Base-by-base conservation (phyloP, 2,329 filamentous ascomycete genomes). In the Arthrobotrys iridis region DNA sequence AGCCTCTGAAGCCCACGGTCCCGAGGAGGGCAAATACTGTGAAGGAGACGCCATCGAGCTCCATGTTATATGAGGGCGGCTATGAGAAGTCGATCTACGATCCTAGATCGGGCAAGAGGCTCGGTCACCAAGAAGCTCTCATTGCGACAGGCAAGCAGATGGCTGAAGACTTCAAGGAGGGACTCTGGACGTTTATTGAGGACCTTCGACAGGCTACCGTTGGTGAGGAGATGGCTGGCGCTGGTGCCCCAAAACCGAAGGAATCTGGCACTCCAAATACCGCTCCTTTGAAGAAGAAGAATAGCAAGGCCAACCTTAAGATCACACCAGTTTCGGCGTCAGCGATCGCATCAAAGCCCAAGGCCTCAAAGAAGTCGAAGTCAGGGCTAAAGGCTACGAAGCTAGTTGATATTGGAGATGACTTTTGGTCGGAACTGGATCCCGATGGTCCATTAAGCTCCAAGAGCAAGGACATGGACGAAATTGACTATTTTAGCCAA, bases 171-270 rank as follows among this genome's bases (percentile, higher is more conserved):
- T 89, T 99, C 82, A 92, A 90, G 81, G 88, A 95, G 59, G 94
- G 95, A 1, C 84, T 99, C 55, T 93, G 91, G 88, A 97, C 92
- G 0, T 99, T 99, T 82, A 89, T 97, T 73, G 95, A 98, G 81
- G 95, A 99, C 81, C 88, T 99, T 52, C 88, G 93, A 78, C 95
- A 98, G 82, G 96, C 94, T 11, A 97, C 95, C 0, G 93, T 99
- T 4, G 95, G 95, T 22, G 95, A 99, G 64, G 95, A 99, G 83
- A 62, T 74, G 60, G 92, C 89, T 13, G 92, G 89, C 11, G 88
- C 93, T 77, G 88, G 85, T 74, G 89, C 88, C 43, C 70, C 62
- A 46, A 74, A 74, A 26, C 58, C 22, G 30, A 66, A 52, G 22
- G 52, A 57, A 11, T 55, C 62, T n/a, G 24, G 11, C 30, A 57